These are phyloP conservation scores for Xylaria multiplex DNA, from an alignment of 2,329 filamentous ascomycete genomes.

Conservation along the genomic window DNA sequence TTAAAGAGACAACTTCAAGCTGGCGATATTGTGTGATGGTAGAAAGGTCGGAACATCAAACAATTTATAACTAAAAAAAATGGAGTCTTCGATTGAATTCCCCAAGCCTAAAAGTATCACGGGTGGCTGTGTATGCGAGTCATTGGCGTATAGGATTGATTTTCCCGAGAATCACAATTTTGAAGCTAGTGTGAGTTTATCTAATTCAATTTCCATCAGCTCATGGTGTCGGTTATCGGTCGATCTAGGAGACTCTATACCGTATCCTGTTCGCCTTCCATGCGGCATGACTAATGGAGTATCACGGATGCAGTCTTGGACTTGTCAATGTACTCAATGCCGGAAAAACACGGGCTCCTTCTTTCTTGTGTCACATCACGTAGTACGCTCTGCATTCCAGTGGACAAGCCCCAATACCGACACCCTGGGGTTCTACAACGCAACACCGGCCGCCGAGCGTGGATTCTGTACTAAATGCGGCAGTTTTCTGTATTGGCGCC, in stretches of 20 bases:
- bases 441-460: conserved; percentile 54
- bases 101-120: conserved; percentile 50
- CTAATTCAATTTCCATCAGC: background rate
- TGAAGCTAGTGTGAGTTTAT: conserved; percentile 38
- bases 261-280: too few species aligned
- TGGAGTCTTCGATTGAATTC: conserved; percentile 24
- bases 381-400: conserved; percentile 50
- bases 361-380: conserved; percentile 54
- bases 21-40: background rate
- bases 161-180: conserved; percentile 60
- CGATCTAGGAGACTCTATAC: background rate
- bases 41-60: background rate
- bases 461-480: conserved; percentile 62
- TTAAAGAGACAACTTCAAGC: conserved; percentile 8
- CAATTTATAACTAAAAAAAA: background rate
- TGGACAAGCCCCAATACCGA: conserved; percentile 48
- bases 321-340: conserved; percentile 67
- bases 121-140: conserved; percentile 63
- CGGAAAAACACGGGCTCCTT: conserved; percentile 62
- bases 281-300: background rate
- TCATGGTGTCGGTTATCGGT: background rate
- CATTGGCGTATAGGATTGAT: conserved; percentile 59
- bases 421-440: conserved; percentile 54
- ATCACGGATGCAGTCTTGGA: conserved; percentile 50
- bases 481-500: conserved; percentile 59